Evolutionary conservation across 1,139 yeast genomes (phyloP), one percentile per base, ranked within the genome.

Genomic region (Yamadazyma taylorii): DNA sequence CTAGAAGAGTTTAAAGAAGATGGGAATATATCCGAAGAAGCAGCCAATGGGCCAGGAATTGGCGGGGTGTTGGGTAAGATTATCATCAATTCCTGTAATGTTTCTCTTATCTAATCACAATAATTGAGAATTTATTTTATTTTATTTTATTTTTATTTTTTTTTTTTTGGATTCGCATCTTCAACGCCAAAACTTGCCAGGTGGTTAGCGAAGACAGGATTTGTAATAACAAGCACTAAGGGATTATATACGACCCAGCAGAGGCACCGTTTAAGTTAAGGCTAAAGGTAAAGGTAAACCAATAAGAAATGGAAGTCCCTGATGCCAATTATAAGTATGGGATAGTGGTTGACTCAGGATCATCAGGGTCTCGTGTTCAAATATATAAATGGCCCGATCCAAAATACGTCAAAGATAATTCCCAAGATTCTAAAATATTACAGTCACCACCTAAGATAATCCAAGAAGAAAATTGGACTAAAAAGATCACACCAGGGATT

Each of bases 291-390:
- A n/a, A n/a, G n/a, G n/a, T n/a, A n/a, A n/a, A n/a, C n/a, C n/a
- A n/a, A 25, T n/a, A 29, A 16, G 16, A 9, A 17, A 47, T 48
- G 51, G 43, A 46, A 9, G 22, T 48, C 3, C 52, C 52, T 3
- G 44, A 43, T 19, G 37, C 37, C 2, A 36, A 41, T 21, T 43
- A 56, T 40, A 64, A 59, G 40, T 85, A 81, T 60, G 92, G 92
- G 33, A 78, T 85, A 17, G 90, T 84, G 13, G 70, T 85, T 2
- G 95, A 85, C 58, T 81, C 92, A 0, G 95, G 95, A 1, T 83
- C 92, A 0, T 83, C 90, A 0, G 95, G 95, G 1, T 83, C 90
- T 1, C 62, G 95, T 38, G 66, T 82, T 11, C 85, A 82, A 55
- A 73, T 85, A 10, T 85, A 81, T 55, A 69, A 68, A 45, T 85